Evolutionary conservation across 1,284 basidiomycete genomes (phyloP), one percentile per base, ranked within the genome.

Genomic region (Trichosporon faecale): DNA sequence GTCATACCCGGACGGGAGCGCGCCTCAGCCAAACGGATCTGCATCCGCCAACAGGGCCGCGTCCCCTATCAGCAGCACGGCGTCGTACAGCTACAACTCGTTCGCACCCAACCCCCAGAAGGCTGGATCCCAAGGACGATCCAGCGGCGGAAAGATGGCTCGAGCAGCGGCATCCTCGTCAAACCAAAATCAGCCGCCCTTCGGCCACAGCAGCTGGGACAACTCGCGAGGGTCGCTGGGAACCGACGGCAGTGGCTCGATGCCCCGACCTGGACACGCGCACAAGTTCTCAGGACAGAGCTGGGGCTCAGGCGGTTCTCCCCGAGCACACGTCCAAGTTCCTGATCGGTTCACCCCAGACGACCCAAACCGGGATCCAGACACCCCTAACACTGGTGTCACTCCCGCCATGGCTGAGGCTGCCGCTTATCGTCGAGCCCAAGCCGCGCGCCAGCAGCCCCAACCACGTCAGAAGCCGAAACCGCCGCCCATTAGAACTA

Each of bases 381-480:
- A 64, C 23, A 37, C 33, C 63, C 33, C 63, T 64, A 37, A 27
- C 63, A 64, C 63, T 64, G 35, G 63, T 27, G 35, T 44, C 35
- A 64, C 63, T 23, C 63, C 35, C 21, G 63, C 35, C 33, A 64
- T 64, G 35, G 63, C 63, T 25, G 33, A 66, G 66, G 57, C 57
- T 60, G 57, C 57, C 27, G 57, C 57, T 60, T 60, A 60, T 60
- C 57, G 57, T 9, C 27, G 57, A 35, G 25, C 37, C 31, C 40
- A 65, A 18, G 27, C 40, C 18, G 40, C 64, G 3, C 64, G 57
- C 21, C 57, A 40, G 23, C 37, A 40, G 16, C 21, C 31, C 18
- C 65, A 46, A 37, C 40, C 66, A 33, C 66, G 57, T 8, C 66
- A 67, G 25, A 44, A 52, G 52, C 65, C 52, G 52, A 35, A 57